phyloP scores from a whole-genome alignment of 2,329 filamentous ascomycete genomes.

The Thyridium curvatum region DNA sequence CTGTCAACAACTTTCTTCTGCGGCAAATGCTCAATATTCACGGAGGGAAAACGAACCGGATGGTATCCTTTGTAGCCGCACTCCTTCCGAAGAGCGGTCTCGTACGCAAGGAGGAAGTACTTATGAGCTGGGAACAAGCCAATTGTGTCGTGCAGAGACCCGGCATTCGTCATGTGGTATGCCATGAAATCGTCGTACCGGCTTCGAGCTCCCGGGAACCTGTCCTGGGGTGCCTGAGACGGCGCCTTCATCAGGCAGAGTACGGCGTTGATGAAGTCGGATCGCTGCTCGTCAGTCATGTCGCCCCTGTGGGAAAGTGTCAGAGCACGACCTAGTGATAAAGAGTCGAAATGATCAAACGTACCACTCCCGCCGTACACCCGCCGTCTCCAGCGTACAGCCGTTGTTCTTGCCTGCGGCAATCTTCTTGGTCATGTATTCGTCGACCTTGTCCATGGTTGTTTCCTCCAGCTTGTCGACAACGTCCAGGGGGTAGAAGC shows the following conservation, averaged over 20 bases:
- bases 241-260: constrained; percentile 19
- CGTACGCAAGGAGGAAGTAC: constrained; percentile 21
- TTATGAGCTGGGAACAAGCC: constrained; percentile 22
- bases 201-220: constrained; percentile 17
- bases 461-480: constrained; percentile 18
- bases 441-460: constrained; percentile 19
- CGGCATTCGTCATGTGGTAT: constrained; percentile 20
- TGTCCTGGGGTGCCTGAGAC: constrained; percentile 10
- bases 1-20: background rate
- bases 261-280: constrained; percentile 17
- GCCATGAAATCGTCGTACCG: constrained; percentile 25
- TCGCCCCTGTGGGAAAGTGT: constrained; percentile 12
- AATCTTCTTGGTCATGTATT: constrained; percentile 16
- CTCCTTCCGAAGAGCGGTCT: constrained; percentile 24
- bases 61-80: constrained; percentile 26
- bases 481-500: constrained; percentile 15
- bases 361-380: constrained; percentile 18
- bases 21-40: no score
- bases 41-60: constrained; percentile 11
- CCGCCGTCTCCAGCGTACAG: constrained; percentile 19
- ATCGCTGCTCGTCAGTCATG: constrained; percentile 12
- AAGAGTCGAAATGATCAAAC: constrained; percentile 2
- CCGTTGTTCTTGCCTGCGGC: constrained; percentile 15
- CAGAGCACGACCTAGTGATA: background rate
- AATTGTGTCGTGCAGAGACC: constrained; percentile 16